These are phyloP conservation scores for Apiotrichum gracile DNA, from an alignment of 1,284 basidiomycete genomes.

Conservation along the genomic window DNA sequence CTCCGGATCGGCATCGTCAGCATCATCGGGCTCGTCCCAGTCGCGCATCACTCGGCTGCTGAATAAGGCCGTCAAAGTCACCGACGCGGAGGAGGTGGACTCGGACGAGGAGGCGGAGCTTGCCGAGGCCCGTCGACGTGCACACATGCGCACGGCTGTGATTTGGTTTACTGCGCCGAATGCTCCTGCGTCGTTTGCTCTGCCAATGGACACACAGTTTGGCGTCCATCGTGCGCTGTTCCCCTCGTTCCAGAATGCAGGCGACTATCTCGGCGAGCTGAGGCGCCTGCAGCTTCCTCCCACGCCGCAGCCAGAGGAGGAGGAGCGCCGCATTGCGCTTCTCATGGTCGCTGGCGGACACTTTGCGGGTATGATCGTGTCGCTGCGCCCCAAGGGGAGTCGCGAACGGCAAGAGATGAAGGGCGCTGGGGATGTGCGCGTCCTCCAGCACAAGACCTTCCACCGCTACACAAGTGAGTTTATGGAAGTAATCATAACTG, in stretches of 20 bases:
- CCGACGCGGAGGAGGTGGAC: slow-evolving; percentile 21
- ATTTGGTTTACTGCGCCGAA: slow-evolving; percentile 72
- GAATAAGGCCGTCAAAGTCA: slow-evolving; percentile 49
- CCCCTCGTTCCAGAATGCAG: slow-evolving; percentile 50
- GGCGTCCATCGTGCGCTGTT: slow-evolving; percentile 79
- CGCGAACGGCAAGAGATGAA: slow-evolving; percentile 55
- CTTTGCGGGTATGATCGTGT: slow-evolving; percentile 86
- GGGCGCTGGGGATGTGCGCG: slow-evolving; percentile 59
- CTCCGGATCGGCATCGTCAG: slow-evolving; percentile 76
- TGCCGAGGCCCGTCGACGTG: slow-evolving; percentile 41
- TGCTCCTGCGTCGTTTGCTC: slow-evolving; percentile 42
- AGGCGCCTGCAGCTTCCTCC: slow-evolving; percentile 58
- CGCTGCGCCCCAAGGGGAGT: slow-evolving; percentile 50
- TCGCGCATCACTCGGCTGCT: slow-evolving; percentile 56
- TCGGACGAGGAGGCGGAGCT: slow-evolving; percentile 43
- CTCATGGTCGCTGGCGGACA: slow-evolving; percentile 97
- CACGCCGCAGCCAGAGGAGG: slow-evolving; percentile 43
- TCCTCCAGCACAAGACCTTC: slow-evolving; percentile 91
- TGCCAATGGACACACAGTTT: slow-evolving; percentile 67
- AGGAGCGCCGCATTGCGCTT: slow-evolving; percentile 79
- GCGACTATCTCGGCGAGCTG: slow-evolving; percentile 50
- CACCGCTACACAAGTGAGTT: slow-evolving; percentile 91
- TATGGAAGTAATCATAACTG: not conserved
- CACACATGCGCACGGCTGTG: slow-evolving; percentile 64
- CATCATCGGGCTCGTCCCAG: slow-evolving; percentile 50